Evolutionary conservation across 768 basidiomycete species (phyloP), one percentile per base, ranked within the genome.

Genomic region (Candolleomyces eurysporus): DNA sequence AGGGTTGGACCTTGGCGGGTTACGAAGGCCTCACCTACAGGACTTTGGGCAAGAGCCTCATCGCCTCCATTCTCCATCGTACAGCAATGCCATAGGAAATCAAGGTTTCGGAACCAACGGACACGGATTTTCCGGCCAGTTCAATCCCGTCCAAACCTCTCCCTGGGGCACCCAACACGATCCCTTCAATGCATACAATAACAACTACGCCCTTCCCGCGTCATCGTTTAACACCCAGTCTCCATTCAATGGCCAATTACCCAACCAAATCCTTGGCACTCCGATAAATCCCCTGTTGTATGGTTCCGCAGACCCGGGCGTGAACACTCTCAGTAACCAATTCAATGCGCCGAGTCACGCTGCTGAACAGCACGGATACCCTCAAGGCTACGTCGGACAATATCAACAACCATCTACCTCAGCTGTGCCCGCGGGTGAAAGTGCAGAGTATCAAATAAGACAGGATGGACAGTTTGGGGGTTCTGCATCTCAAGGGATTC

Each of bases 11-110:
- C 7, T 61, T 31, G 32, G 49, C 26, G 49, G 52, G 21, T 54
- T 54, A 31, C 52, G 52, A 39, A 31, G 52, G 30, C 45, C 51
- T 16, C 52, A 54, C 26, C 54, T 53, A 13, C 60, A 69, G 16
- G 72, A 71, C 16, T 63, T 57, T 32, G 52, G 30, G 21, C 61
- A 61, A 26, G 63, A 64, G 45, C 50, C 26, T 16, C 54, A 32
- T 50, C 57, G 57, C 22, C 40, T 64, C 17, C 68, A 69, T 48
- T 65, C 64, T 14, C 70, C 64, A n/a, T 65, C 67, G 7, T 71
- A 66, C 65, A 65, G 64, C 13, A 64, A 62, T 40, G 64, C 68
- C 31, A 39, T 63, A 1, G 58, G 65, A 19, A 67, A 71, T 17
- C 67, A 66, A 22, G 67, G 66, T 54, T 42, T 60, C 58, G 21